Conservation (phyloP, 805 yeast genomes). For the Monosporozyma servazzii region DNA sequence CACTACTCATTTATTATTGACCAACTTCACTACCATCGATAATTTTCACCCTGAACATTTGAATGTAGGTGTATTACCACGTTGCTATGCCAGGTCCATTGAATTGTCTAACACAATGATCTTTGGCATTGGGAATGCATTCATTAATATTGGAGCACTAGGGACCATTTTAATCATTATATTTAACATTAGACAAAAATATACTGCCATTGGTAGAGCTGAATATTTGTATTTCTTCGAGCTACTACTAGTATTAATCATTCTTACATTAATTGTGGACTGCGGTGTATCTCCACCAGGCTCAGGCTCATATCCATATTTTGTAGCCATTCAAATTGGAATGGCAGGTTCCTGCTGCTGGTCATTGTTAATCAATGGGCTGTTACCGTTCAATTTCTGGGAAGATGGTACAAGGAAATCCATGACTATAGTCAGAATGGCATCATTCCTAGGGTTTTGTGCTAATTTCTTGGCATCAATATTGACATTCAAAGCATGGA, state of each 20-base stretch:
- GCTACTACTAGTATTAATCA: conserved; percentile 45
- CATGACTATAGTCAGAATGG: conserved; percentile 44
- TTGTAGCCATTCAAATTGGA: conserved; percentile 76
- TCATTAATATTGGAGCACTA: conserved; percentile 71
- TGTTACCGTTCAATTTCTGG: conserved; percentile 84
- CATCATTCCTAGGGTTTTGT: conserved; percentile 50
- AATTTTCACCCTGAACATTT: conserved; percentile 23
- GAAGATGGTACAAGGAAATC: conserved; percentile 80
- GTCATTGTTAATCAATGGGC: conserved; percentile 61
- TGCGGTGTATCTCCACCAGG: conserved; percentile 91
- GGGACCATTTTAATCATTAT: conserved; percentile 57
- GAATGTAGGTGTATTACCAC: conserved; percentile 57
- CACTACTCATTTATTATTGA: conserved; percentile 25
- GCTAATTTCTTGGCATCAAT: conserved; percentile 59
- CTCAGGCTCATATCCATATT: conserved; percentile 62
- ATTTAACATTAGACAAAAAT: conserved; percentile 70
- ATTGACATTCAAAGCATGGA: conserved; percentile 65
- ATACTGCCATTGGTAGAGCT: conserved; percentile 87
- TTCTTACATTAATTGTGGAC: conserved; percentile 69
- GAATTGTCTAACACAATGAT: conserved; percentile 86
- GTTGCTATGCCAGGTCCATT: conserved; percentile 78
- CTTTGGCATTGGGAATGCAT: conserved; percentile 80
- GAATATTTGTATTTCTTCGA: conserved; percentile 75
- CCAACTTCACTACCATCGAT: conserved; percentile 17
- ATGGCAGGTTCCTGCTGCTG: conserved; percentile 63